A percentile compares a stretch with the other conserved stretches of the same genome.
Evolutionary conservation across 192 early-diverging fungal genomes (phyloP).

Genomic region (Rhizophagus sp.): DNA sequence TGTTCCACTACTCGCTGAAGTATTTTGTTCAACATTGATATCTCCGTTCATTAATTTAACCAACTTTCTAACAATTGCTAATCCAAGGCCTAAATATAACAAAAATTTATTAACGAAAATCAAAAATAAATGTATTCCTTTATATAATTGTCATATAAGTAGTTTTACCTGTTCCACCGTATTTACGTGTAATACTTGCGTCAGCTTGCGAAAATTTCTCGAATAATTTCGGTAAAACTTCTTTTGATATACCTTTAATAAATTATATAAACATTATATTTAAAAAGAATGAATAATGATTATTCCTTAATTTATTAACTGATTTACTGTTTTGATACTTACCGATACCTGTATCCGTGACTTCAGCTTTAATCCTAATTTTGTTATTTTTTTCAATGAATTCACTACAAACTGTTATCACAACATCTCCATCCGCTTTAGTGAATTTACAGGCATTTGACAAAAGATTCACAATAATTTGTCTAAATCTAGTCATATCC

Average conservation of each 20-base stretch:
- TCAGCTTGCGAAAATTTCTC: conserved; percentile 50
- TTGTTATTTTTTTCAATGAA: background rate
- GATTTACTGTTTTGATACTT: conserved; percentile 5
- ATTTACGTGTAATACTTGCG: conserved; percentile 44
- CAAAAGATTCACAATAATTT: conserved; percentile 55
- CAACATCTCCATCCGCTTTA: conserved; percentile 33
- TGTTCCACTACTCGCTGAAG: background rate
- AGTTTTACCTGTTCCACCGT: conserved; percentile 44
- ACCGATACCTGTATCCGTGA: conserved; percentile 47
- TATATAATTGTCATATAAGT: no score
- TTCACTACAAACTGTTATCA: conserved; percentile 12
- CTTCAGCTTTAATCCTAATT: conserved; percentile 22
- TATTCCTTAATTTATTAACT: no score
- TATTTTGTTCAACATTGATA: conserved; percentile 28
- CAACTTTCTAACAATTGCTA: conserved; percentile 43
- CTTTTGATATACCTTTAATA: conserved; percentile 19
- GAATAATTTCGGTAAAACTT: conserved; percentile 35
- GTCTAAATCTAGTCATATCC: conserved; percentile 54
- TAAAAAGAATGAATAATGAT: background rate
- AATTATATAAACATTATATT: no score
- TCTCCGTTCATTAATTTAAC: conserved; percentile 46
- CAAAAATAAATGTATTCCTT: no score
- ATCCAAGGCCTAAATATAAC: conserved; percentile 28
- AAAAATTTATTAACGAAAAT: background rate
- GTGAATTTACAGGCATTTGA: conserved; percentile 62